Evolutionary conservation across 2,329 filamentous ascomycete genomes (phyloP), one percentile per base, ranked within the genome.

Genomic region (Aspergillus brunneoviolaceus): DNA sequence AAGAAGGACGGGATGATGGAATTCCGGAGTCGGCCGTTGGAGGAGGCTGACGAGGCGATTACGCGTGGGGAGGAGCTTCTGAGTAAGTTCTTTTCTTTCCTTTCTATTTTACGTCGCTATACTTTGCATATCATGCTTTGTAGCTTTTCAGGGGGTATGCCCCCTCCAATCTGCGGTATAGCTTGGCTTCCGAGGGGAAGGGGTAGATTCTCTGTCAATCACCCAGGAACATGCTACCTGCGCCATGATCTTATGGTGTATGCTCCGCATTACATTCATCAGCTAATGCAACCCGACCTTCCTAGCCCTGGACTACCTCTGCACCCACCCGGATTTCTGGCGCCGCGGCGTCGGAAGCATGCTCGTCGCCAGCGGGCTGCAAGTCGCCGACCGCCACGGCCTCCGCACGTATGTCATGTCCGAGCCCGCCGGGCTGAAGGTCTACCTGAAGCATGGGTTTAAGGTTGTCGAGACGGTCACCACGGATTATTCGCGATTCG

Each of bases 401-500:
- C 7, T 49, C 27, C 31, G 48, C 25, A 49, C 53, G 5, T 55
- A 55, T 49, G 53, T 55, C 5, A 55, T 55, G 53, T 55, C 53
- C 21, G 53, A 55, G 29, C 42, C 53, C 16, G 53, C 42, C 0
- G 53, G 53, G 27, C 16, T 55, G 29, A 55, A 49, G n/a, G 53
- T 55, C 9, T 55, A 55, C n/a, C 23, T 49, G 45, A 55, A 55
- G 19, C n/a, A 49, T 49, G 53, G 53, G 42, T 55, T 55, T 12
- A 25, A 5, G 42, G 53, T 55, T 2, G 53, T 55, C n/a, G 53
- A 55, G 29, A 45, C 25, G 27, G 39, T 55, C 12, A 29, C 11
- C 14, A 47, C 48, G n/a, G 53, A 55, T 33, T 55, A 55, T 55
- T 27, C 12, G 2, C 4, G 1, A 5, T 55, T 55, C 27, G 52